Conservation (phyloP, 2,329 filamentous ascomycete genomes). For the Neonectria punicea region DNA sequence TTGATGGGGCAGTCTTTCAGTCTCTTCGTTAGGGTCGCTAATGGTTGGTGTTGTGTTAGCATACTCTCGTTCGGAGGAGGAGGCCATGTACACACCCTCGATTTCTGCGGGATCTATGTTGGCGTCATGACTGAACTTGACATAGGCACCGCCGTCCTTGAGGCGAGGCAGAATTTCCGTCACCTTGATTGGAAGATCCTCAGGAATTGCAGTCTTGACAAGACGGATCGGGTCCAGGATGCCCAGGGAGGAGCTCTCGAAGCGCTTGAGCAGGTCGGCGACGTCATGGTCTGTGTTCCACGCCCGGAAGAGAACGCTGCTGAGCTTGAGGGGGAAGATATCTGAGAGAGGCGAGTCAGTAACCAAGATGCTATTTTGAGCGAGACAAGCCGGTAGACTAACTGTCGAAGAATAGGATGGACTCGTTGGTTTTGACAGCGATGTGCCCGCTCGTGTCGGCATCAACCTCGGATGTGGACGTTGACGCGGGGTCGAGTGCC, state of each 20-base stretch:
- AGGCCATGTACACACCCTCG: constrained; percentile 49
- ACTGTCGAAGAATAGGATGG: constrained; percentile 92
- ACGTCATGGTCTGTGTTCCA: constrained; percentile 63
- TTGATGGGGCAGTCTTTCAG: constrained; percentile 77
- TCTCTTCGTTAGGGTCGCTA: constrained; percentile 66
- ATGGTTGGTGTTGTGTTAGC: constrained; percentile 24
- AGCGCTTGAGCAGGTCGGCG: constrained; percentile 60
- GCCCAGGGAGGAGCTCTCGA: constrained; percentile 62
- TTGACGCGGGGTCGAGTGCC: constrained; percentile 27
- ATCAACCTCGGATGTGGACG: constrained; percentile 47
- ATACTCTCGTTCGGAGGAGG: too few species aligned
- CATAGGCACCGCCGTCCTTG: constrained; percentile 92
- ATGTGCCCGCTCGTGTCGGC: constrained; percentile 85
- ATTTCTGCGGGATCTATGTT: constrained; percentile 53
- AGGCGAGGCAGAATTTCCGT: constrained; percentile 85
- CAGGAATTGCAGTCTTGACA: constrained; percentile 71
- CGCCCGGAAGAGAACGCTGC: constrained; percentile 56
- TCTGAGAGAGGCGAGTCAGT: constrained; percentile 59
- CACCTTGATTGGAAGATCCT: constrained; percentile 72
- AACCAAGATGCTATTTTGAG: not conserved
- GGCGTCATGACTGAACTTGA: constrained; percentile 76
- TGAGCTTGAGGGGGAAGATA: constrained; percentile 83
- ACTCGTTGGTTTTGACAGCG: constrained; percentile 77
- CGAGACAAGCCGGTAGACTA: constrained; percentile 43
- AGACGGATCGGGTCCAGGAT: constrained; percentile 63